phyloP scores from a whole-genome alignment of 768 basidiomycete genomes.

The Termitomyces sp. region DNA sequence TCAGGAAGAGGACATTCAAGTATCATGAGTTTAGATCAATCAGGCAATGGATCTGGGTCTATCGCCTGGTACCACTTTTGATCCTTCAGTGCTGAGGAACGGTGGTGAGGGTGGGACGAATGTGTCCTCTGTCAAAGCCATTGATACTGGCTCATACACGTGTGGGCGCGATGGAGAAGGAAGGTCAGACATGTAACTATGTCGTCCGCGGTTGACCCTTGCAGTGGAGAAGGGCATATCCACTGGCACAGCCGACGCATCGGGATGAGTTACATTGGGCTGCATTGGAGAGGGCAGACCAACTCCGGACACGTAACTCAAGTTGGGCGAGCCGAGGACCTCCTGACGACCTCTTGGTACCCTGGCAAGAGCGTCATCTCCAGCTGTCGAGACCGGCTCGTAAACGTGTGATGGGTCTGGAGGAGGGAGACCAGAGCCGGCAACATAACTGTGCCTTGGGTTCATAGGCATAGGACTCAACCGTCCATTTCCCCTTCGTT shows the following conservation, averaged over 20 bases:
- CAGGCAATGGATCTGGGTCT: slow-evolving; percentile 44
- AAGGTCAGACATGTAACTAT: slow-evolving; percentile 28
- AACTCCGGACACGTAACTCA: slow-evolving; percentile 2
- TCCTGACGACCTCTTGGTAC: background rate
- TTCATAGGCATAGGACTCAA: slow-evolving; percentile 58
- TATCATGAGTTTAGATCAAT: slow-evolving; percentile 2
- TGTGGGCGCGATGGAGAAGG: slow-evolving; percentile 30
- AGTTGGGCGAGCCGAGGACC: background rate
- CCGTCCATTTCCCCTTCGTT: slow-evolving; percentile 37
- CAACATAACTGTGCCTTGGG: slow-evolving; percentile 38
- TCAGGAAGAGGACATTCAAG: background rate
- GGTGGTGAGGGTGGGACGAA: slow-evolving; percentile 58
- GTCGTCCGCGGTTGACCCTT: slow-evolving; percentile 39
- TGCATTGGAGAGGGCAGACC: slow-evolving; percentile 5
- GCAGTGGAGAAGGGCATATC: slow-evolving; percentile 21
- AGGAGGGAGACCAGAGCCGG: slow-evolving; percentile 20
- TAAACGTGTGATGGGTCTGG: slow-evolving; percentile 42
- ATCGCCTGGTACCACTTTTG: slow-evolving; percentile 27
- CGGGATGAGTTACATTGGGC: background rate
- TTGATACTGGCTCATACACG: slow-evolving; percentile 72
- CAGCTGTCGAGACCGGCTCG: slow-evolving; percentile 55
- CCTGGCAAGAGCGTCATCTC: background rate
- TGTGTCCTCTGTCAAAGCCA: slow-evolving; percentile 57
- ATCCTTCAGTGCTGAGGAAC: slow-evolving; percentile 43
- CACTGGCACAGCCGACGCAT: slow-evolving; percentile 1